Evolutionary conservation across 192 early-diverging fungal species (phyloP).

Genomic region (Linderina pennispora): DNA sequence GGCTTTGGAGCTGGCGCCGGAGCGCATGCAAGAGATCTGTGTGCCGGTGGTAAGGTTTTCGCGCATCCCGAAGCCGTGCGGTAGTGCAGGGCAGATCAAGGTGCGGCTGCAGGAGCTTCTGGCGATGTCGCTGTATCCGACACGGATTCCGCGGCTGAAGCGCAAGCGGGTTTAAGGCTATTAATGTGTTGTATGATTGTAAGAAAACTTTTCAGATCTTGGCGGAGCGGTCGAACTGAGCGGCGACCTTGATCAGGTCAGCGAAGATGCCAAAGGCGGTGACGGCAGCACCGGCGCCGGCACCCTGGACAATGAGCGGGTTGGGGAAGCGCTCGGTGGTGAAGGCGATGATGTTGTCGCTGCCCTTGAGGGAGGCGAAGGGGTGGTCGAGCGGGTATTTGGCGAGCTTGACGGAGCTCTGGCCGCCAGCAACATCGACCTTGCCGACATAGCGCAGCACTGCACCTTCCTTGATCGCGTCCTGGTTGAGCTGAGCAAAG

Average conservation of each 20-base stretch:
- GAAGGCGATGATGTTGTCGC: constrained; percentile 98
- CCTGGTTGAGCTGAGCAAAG: constrained; percentile 74
- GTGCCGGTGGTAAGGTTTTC: no score
- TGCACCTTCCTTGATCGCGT: constrained; percentile 60
- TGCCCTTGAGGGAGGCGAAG: constrained; percentile 92
- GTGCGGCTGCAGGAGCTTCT: constrained; percentile 13
- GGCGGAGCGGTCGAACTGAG: constrained; percentile 43
- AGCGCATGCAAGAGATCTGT: constrained; percentile 6
- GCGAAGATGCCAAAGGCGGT: constrained; percentile 98
- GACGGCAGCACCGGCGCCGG: constrained; percentile 94
- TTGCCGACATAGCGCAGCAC: constrained; percentile 94
- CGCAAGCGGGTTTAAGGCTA: constrained; percentile 36
- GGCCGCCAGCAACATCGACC: constrained; percentile 63
- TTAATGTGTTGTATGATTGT: no score
- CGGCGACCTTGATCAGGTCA: constrained; percentile 84
- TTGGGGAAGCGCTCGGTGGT: constrained; percentile 92
- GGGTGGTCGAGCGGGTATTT: constrained; percentile 84
- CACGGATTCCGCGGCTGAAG: constrained; percentile 39
- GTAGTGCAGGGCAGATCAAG: not conserved
- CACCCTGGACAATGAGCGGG: constrained; percentile 92
- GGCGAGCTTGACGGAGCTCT: constrained; percentile 72
- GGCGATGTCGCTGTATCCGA: constrained; percentile 21
- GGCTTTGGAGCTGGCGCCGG: no score
- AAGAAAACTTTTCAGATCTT: constrained; percentile 10
- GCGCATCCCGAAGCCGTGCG: constrained; percentile 2